Base-by-base conservation (phyloP, 2,329 filamentous ascomycete species). In the Colletotrichum sp. region DNA sequence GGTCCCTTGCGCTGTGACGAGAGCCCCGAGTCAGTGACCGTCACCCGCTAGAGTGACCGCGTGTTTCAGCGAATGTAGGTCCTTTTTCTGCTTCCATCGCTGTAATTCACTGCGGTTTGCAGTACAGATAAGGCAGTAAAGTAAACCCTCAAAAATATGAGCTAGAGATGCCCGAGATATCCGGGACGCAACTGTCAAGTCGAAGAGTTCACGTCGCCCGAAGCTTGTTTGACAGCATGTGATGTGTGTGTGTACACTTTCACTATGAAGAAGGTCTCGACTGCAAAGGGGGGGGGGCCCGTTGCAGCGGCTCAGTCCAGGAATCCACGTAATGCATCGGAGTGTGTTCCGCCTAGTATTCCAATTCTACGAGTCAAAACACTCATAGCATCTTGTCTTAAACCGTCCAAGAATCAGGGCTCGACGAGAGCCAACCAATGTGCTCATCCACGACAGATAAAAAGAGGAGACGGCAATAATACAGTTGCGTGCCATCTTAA, bases 61-160 rank as follows among this genome's bases (percentile, higher is more conserved):
- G 62, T 71, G 69, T 67, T 74, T 74, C 69, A 74, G 72, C 43
- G 69, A 66, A 55, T 30, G 64, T 36, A 26, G 21, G 24, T 56
- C n/a, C 24, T 28, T 36, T 52, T 52, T 21, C 43, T 52, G 43
- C 43, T 13, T 21, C 34, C 61, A n/a, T 63, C 61, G 61, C n/a
- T 21, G 34, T 32, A 43, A 63, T 63, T 63, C 61, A 32, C 16
- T 43, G 32, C 3, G 1, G 16, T 16, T 2, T 9, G 18, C 18
- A n/a, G 14, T 16, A 43, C n/a, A 63, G 14, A 21, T 21, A 21
- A 52, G n/a, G 43, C 43, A 21, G 43, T 21, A 52, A 13, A 21
- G 43, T 21, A 52, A 13, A 52, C 0, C 43, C 43, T 52, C 43
- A 21, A 4, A 13, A 21, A 52, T 21, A 3, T 21, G 2, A 4